Evolutionary conservation across 176 grass and related monocot genomes (phyloP), one percentile per base, ranked within the genome.

Genomic region (Eragrostis curvula): DNA sequence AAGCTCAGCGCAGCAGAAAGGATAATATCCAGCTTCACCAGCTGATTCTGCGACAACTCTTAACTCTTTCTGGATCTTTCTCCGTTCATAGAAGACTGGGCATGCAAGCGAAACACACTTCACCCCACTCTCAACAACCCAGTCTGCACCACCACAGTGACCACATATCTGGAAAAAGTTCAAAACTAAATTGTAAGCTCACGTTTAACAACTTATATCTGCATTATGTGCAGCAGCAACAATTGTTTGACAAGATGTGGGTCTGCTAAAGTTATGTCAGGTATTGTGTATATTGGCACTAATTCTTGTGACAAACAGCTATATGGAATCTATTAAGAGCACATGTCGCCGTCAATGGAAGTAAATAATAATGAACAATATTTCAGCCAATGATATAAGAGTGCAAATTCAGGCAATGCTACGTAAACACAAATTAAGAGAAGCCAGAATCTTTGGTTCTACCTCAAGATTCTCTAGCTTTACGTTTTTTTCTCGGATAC

Each of bases 81-180:
- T 72, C 36, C 92, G 89, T 91, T 95, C 96, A 75, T 89, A 98
- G 50, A 98, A 95, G 40, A 95, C 86, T 20, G 96, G 81, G 68
- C 96, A 98, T 72, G 96, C 88, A 41, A 98, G 92, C 3, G 96
- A 98, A 85, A 86, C 81, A 59, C 96, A 98, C 43, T 88, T 94
- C 14, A 98, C 75, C 4, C 90, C 88, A 79, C 78, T 95, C 63
- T 91, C 96, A 41, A 94, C 59, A 68, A 89, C 84, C 90, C 88
- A 95, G 72, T 93, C 90, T 24, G 83, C 84, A 4, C 96, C 92
- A 1, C 96, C 90, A 29, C 96, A 98, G 58, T 98, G 92, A 44
- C 88, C 80, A 65, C 95, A 95, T 61, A 98, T 72, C 95, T 98
- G 77, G 32, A 81, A 28, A 73, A 55, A 32, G n/a, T 79, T 80